Evolutionary conservation across 345 rosid species (phyloP), one percentile per base, ranked within the genome.

Genomic region (Bruguiera sexangula): DNA sequence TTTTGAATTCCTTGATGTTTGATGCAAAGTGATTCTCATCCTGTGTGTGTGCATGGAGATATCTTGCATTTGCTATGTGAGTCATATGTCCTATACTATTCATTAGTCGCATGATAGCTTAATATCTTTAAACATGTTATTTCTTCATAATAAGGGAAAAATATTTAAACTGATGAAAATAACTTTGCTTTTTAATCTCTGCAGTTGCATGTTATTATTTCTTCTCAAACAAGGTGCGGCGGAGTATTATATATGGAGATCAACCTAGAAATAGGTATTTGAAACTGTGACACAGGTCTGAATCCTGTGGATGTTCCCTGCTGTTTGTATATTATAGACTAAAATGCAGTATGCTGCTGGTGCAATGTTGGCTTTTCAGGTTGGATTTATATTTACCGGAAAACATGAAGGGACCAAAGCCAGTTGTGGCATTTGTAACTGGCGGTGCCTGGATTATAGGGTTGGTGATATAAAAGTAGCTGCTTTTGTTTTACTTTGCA

Each of bases 371-470:
- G 19, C 37, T 60, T 68, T 67, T 20, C 63, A 77, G 80, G 80
- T 37, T 77, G 80, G 80, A 77, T 68, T 62, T 77, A 43, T 73
- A 77, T 53, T 58, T 77, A 51, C 80, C 80, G 16, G 39, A 53
- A 68, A 72, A 27, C 43, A 48, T 21, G n/a, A 73, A 77, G 64
- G 76, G 61, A 56, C 73, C 62, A 18, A 77, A 68, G 72, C 80
- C 80, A 68, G 80, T 72, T 6, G 73, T 77, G 19, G 76, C 73
- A 57, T 77, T 77, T 73, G 80, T 77, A 30, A 77, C 80, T 46
- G 80, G 80, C 36, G 80, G 80, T 72, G 80, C 80, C 36, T 76
- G 80, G 80, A 76, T 72, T 72, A 76, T 77, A 62, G 80, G 80
- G 80, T 77, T 36, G 63, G 80, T 59, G 39, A 63, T 63, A 8